Base-by-base conservation (phyloP, 139 green algal genomes). In the Picochlorum sp. region DNA sequence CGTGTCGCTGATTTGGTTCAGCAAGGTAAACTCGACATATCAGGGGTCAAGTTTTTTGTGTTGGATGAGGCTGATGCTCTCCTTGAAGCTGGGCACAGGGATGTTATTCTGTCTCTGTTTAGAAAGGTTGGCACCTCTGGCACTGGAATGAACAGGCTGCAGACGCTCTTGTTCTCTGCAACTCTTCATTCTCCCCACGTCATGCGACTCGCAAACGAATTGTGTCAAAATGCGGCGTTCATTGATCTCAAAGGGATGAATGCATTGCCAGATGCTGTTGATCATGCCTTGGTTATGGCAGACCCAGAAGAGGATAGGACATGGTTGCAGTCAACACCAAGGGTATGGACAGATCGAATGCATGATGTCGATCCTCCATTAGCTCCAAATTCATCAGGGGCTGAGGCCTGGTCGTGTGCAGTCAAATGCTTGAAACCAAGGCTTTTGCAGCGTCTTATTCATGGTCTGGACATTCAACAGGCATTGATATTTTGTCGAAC, bases 51-150 rank as follows among this genome's bases (percentile, higher is more conserved):
- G 65, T 91, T 90, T 71, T 91, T 91, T 65, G 81, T 95, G 23
- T 69, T 95, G 60, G 88, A 95, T 52, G 88, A 95, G 69, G 86
- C 88, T 11, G 88, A 95, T 71, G 72, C 86, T 34, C 75, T 95
- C 24, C 61, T 91, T 38, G 72, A 86, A 67, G 77, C 76, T 0
- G 84, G 86, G 63, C 85, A 83, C 62, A 64, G 66, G 37, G 80
- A 86, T 20, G 49, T 77, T 1, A 72, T 92, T 52, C 37, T 81
- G 56, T 83, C 86, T 56, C 68, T 94, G 37, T 91, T 83, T 73
- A 52, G 54, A 3, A 65, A 65, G 15, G 68, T 93, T 49, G 83
- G 83, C 31, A 90, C 90, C 68, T 59, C 34, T 37, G 79, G 75
- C 30, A 63, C 63, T 1, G 81, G 80, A 7, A 45, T 72, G n/a